A percentile compares a stretch with the other conserved stretches of the same genome.
Evolutionary conservation across 805 yeast genomes (phyloP).

Genomic region (Brettanomyces custersianus): DNA sequence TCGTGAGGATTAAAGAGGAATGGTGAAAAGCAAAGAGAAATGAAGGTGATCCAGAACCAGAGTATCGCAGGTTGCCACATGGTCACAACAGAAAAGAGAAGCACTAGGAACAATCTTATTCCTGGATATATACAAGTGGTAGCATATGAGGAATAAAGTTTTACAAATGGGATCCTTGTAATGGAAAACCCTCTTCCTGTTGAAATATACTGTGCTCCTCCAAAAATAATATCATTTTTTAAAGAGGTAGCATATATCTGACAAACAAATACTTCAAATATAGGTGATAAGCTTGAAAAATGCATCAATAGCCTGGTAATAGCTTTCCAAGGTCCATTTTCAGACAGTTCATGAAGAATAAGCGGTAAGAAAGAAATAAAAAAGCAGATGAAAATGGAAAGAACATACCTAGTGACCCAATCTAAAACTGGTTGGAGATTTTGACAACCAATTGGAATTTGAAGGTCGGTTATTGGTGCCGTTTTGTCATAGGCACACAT

Average conservation of each 20-base stretch:
- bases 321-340: slow-evolving; percentile 77
- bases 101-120: slow-evolving; percentile 53
- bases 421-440: slow-evolving; percentile 76
- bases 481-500: slow-evolving; percentile 58
- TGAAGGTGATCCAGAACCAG: slow-evolving; percentile 46
- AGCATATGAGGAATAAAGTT: slow-evolving; percentile 70
- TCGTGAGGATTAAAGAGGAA: slow-evolving; percentile 48
- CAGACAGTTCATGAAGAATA: slow-evolving; percentile 78
- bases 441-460: slow-evolving; percentile 76
- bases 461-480: slow-evolving; percentile 64
- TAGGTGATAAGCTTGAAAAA: slow-evolving; percentile 72
- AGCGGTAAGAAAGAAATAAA: slow-evolving; percentile 87
- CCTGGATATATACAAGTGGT: slow-evolving; percentile 74
- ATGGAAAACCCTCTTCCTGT: slow-evolving; percentile 95
- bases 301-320: slow-evolving; percentile 63
- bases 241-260: slow-evolving; percentile 83
- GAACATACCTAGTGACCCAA: slow-evolving; percentile 84
- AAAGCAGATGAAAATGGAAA: slow-evolving; percentile 87
- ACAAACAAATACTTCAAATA: slow-evolving; percentile 92
- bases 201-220: slow-evolving; percentile 87
- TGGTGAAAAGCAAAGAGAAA: slow-evolving; percentile 39
- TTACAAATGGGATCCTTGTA: slow-evolving; percentile 62
- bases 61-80: slow-evolving; percentile 73
- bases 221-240: slow-evolving; percentile 68
- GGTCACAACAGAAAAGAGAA: slow-evolving; percentile 67